Evolutionary conservation across 192 early-diverging fungal species (phyloP), one percentile per base, ranked within the genome.

Genomic region (Backusella liffmaniae): DNA sequence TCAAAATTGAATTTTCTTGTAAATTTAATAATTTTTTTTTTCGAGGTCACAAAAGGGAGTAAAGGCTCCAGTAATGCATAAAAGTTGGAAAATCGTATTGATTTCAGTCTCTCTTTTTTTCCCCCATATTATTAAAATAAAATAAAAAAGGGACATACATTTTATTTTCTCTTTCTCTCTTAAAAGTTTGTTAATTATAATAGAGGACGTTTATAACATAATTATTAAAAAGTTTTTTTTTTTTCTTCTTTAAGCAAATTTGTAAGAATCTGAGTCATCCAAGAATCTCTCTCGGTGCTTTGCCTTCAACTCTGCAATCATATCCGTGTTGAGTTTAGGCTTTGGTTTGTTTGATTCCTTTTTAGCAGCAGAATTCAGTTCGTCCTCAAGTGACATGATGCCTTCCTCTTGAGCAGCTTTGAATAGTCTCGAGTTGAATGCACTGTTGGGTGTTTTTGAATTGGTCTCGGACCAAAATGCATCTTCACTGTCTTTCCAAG

Each of bases 251-350:
- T 71, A 71, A 44, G 70, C 21, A 49, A 71, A 71, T 18, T 71
- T 44, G 29, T 71, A 71, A 46, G 35, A 36, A 71, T 71, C 70
- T 6, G 36, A 41, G 49, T 71, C 70, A 71, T 71, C 70, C 18
- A 71, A 30, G 5, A 49, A 46, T 1, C 8, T 23, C 9, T 26
- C 39, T 26, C 42, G 70, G 34, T 71, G 39, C 23, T 44, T 71
- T 32, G 70, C 70, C 42, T 71, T 71, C 39, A 71, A 49, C 49
- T 71, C 70, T 10, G 70, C 70, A 49, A 71, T 16, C 29, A 71
- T 42, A 44, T 71, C 42, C 6, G 42, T 4, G 29, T 44, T 44
- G 15, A 23, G 70, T 71, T 46, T 46, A 49, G 26, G 21, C 15
- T 15, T 10, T 13, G 26, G 39, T 30, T 71, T 71, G 15, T 30